phyloP scores from a whole-genome alignment of 1,284 basidiomycete species.

The Thecaphora frezii region DNA sequence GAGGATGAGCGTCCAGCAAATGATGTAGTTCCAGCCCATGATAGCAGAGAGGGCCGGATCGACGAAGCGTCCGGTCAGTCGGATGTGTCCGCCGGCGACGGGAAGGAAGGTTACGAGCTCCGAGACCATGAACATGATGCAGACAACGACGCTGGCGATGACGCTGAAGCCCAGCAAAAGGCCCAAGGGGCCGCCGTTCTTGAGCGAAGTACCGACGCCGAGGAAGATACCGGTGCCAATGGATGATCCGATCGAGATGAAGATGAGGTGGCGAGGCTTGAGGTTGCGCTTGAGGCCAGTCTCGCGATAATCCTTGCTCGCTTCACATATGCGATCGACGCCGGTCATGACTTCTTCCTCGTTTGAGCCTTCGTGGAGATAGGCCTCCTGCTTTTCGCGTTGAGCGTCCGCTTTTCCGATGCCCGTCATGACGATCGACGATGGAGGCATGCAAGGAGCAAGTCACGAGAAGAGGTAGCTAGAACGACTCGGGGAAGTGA shows the following conservation, averaged over 20 bases:
- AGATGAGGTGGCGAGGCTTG: conserved; percentile 1
- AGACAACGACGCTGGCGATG: conserved; percentile 23
- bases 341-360: too few species aligned
- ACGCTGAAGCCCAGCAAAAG: conserved; percentile 48
- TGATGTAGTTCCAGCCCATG: conserved; percentile 70
- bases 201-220: conserved; percentile 67
- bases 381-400: too few species aligned
- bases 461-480: too few species aligned
- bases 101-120: conserved; percentile 64
- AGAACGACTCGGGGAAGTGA: too few species aligned
- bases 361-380: too few species aligned
- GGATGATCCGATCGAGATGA: neutral
- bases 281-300: neutral
- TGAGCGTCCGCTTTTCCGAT: too few species aligned
- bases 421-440: too few species aligned
- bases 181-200: conserved; percentile 60
- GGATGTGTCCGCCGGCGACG: conserved; percentile 72
- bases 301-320: neutral
- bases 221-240: conserved; percentile 64
- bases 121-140: conserved; percentile 58
- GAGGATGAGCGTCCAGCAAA: neutral
- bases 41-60: conserved; percentile 69
- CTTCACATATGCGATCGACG: neutral
- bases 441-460: too few species aligned
- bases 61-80: conserved; percentile 74